phyloP scores from a whole-genome alignment of 2,329 filamentous ascomycete species.

The Cladosporium sp. region DNA sequence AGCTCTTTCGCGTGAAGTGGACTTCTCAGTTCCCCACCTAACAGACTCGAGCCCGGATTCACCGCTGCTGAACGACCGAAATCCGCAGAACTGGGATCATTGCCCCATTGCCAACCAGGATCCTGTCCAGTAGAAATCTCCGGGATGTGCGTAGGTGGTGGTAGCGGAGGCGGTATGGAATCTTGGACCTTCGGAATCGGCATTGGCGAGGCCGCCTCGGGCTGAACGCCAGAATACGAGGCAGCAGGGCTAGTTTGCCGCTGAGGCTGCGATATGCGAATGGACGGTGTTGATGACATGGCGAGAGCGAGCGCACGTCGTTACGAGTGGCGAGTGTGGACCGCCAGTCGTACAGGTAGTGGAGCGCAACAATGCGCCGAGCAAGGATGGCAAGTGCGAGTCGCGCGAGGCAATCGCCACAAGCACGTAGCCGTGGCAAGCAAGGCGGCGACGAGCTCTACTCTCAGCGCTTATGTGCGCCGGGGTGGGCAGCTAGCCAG shows the following conservation, averaged over 20 bases:
- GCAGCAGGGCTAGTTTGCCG: conserved; percentile 40
- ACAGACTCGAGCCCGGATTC: conserved; percentile 52
- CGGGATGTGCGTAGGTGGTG: conserved; percentile 62
- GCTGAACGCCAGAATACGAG: conserved; percentile 35
- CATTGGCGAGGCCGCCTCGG: conserved; percentile 56
- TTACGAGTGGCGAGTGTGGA: conserved; percentile 12
- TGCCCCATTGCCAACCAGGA: conserved; percentile 65
- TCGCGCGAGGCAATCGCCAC: conserved; percentile 14
- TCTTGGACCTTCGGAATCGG: conserved; percentile 62
- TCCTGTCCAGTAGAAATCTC: conserved; percentile 60
- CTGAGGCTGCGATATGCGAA: conserved; percentile 42
- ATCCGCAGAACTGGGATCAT: conserved; percentile 52
- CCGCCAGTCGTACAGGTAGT: conserved; percentile 14
- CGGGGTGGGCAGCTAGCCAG: conserved; percentile 15
- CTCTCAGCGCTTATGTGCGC: conserved; percentile 22
- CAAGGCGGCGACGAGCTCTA: conserved; percentile 15
- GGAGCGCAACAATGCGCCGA: conserved; percentile 8
- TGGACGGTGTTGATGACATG: conserved; percentile 36
- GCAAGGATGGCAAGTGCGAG: conserved; percentile 3
- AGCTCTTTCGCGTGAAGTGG: conserved; percentile 33
- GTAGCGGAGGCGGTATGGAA: conserved; percentile 62
- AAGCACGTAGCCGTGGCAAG: conserved; percentile 18
- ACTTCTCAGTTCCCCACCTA: conserved; percentile 37
- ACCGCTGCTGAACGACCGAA: conserved; percentile 51
- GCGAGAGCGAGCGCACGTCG: conserved; percentile 14